Conservation (phyloP, 2,329 filamentous ascomycete genomes). For the Sarocladiaceae sp. region DNA sequence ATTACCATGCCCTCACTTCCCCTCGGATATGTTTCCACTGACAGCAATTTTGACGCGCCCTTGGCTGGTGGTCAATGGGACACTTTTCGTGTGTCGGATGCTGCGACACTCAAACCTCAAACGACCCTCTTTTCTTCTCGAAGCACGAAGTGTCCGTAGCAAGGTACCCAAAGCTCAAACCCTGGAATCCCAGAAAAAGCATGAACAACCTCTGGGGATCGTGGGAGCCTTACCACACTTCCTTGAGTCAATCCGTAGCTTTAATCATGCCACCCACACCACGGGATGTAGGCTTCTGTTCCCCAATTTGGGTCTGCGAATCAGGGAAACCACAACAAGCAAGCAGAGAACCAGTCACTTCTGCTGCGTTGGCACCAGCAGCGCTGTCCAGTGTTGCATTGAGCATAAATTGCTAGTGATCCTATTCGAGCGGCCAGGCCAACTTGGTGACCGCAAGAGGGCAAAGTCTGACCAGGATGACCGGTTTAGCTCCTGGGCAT, state of each 20-base stretch:
- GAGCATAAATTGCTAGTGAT: neutral
- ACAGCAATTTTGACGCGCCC: slow-evolving; percentile 1
- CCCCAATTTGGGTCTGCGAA: no score
- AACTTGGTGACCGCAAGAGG: neutral
- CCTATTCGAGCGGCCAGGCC: neutral
- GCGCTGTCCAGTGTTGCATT: slow-evolving; percentile 8
- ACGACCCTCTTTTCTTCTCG: neutral
- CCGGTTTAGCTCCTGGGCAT: slow-evolving; percentile 7
- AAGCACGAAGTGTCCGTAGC: no score
- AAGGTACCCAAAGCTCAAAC: no score
- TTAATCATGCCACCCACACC: no score
- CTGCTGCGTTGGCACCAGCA: slow-evolving; percentile 15
- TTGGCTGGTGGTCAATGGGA: neutral
- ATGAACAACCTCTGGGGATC: no score
- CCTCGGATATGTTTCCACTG: neutral
- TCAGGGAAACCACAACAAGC: no score
- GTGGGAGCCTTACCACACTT: no score
- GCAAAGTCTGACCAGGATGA: neutral
- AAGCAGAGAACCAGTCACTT: neutral
- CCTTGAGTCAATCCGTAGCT: no score
- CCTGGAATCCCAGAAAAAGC: no score
- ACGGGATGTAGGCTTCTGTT: no score
- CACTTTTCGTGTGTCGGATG: neutral
- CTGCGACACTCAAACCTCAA: slow-evolving; percentile 2
- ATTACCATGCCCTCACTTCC: neutral